phyloP scores from a whole-genome alignment of 2,329 filamentous ascomycete genomes.

The Penicillium sp. region DNA sequence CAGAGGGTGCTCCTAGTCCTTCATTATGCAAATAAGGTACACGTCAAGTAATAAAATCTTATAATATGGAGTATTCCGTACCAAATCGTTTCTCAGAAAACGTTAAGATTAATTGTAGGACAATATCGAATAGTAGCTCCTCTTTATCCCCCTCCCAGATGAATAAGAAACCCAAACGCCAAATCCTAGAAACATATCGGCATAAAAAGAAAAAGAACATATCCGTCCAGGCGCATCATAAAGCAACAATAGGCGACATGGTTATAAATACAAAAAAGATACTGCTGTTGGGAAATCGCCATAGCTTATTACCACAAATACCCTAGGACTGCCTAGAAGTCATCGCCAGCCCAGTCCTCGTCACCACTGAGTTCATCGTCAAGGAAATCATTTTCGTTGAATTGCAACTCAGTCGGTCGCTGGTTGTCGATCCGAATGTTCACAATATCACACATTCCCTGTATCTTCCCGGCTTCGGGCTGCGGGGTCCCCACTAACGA shows the following conservation, averaged over 20 bases:
- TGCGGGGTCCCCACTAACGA: slow-evolving; percentile 1
- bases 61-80: background rate
- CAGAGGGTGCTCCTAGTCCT: no score
- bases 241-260: background rate
- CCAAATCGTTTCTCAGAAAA: background rate
- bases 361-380: slow-evolving; percentile 61
- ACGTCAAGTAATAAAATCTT: background rate
- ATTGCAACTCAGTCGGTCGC: slow-evolving; percentile 59
- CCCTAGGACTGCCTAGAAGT: slow-evolving; percentile 28
- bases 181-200: background rate
- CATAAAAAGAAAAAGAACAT: background rate
- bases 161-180: background rate
- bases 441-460: slow-evolving; percentile 60
- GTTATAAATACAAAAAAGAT: background rate
- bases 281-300: background rate
- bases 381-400: slow-evolving; percentile 60
- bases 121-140: background rate
- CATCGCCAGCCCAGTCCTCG: slow-evolving; percentile 61
- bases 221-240: background rate
- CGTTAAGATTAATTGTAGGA: background rate
- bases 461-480: slow-evolving; percentile 34
- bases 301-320: slow-evolving; percentile 25
- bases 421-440: slow-evolving; percentile 62
- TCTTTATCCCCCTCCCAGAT: background rate
- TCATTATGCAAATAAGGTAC: background rate